Base-by-base conservation (phyloP, 768 basidiomycete genomes). In the Chalciporus pseudorubinellus region DNA sequence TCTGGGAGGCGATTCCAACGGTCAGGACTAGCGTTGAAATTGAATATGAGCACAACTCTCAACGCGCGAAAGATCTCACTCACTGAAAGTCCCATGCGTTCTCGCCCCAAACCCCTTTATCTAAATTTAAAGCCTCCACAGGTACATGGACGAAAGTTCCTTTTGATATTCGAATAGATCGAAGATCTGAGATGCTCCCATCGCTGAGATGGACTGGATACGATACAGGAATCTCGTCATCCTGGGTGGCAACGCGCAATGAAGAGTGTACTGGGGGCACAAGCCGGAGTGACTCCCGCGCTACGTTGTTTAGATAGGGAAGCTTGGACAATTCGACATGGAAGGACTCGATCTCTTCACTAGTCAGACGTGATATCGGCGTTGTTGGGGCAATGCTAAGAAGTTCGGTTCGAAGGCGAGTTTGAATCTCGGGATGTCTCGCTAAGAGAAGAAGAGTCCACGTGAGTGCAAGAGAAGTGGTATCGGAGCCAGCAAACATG, bases 401-500 rank as follows among this genome's bases (percentile, higher is more conserved):
- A 16, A 92, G 70, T 61, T 97, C 93, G 1, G 74, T 65, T 13
- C 91, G 84, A 6, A 98, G 77, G 22, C 80, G 82, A 39, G 74
- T 73, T 67, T 97, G 94, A 13, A 85, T 65, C 1, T 73, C 73
- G 0, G 83, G 83, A 62, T 89, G 70, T 58, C 79, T 76, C 0
- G 91, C 83, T 34, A 97, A 78, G 14, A 89, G 72, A 51, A 84
- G 73, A n/a, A 95, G 67, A 2, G 85, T 84, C 93, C 94, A 97
- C 0, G 89, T 89, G 39, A 95, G 70, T 5, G 85, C 79, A 24
- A 94, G 80, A 3, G 89, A 88, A 11, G 87, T 87, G 1, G 92
- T 91, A 61, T 95, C 92, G 12, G 92, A 90, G 4, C 93, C 93
- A 19, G 88, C 91, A 64, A 93, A 92, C 77, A 93, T 83, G 66